Evolutionary conservation across 805 yeast species (phyloP), one percentile per base, ranked within the genome.

Genomic region (Kazachstania bromeliacearum): DNA sequence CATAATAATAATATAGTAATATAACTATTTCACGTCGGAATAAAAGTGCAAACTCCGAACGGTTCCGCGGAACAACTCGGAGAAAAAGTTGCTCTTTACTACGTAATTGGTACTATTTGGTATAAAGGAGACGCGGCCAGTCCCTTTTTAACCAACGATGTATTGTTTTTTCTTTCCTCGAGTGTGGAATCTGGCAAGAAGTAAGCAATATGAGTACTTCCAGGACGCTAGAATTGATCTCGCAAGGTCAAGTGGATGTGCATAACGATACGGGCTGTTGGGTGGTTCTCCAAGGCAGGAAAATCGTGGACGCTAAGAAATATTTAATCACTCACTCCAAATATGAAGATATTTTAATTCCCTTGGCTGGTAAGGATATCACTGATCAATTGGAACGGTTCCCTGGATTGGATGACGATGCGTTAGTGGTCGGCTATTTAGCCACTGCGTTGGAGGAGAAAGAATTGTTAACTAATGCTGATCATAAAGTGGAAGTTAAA

Each of bases 381-480:
- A 82, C 96, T 5, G 71, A 71, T 28, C 96, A 89, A 59, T 77
- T 92, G 4, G 89, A 83, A 43, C 65, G 79, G 32, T 94, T 96
- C 1, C 81, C 83, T 57, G 92, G 84, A 35, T 64, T 89, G 44
- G 83, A 80, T 43, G 95, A 85, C 31, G 95, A 88, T 31, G 78
- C 71, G 39, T 80, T 77, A 61, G 59, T 85, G 42, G 75, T 89
- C 29, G 96, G 94, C 0, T 80, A 79, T 53, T 60, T 89, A 46
- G 96, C 96, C 15, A 82, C 88, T 1, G 70, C 66, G 5, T 79
- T 74, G 41, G 96, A 87, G 61, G 94, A 78, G 53, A 64, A 67
- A 38, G 83, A 80, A 53, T 67, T 85, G 37, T 57, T 85, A 40
- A 62, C 74, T 26, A 79, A 79, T 50, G 71, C 71, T 34, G 66